Base-by-base conservation (phyloP, 2,329 filamentous ascomycete species). In the Aschersonia sp. region DNA sequence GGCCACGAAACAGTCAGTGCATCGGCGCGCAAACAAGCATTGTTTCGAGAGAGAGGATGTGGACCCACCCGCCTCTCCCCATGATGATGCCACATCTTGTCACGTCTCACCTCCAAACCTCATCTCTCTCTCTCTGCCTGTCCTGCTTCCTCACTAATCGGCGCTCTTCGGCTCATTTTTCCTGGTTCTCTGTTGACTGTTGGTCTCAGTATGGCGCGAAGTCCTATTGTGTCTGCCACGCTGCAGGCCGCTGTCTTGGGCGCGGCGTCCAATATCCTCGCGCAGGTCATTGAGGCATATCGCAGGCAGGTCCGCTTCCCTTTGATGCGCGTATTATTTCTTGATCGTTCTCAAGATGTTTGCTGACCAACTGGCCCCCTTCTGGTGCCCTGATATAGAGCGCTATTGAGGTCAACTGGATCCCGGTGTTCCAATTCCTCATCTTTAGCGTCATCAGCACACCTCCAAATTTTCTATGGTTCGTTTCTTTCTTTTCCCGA, bases 391-490 rank as follows among this genome's bases (percentile, higher is more conserved):
- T 6, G n/a, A 33, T 39, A 2, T 12, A 50, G 49, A 42, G 35
- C 10, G 11, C 49, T 4, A 12, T 43, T 5, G 41, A 48, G 35
- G 68, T 94, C 55, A 77, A 88, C 63, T 73, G 74, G 64, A 65
- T 75, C 5, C 78, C 83, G 4, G 71, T 94, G 42, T 67, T 88
- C 55, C 85, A 88, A 60, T 95, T 94, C 64, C 67, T 85, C 46
- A 58, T 87, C 47, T 94, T 83, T 68, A 77, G 81, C 53, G 59
- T 85, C 35, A 60, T 94, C 50, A 82, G 75, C 63, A 83, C 81
- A 41, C 87, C 88, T 3, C 85, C 85, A 43, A 96, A 96, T 65
- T 86, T 87, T 59, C 60, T 86, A 56, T 95, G 87, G 88, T 79
- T 62, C 55, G 67, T 63, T n/a, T 42, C 44, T 45, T 40, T 42